Conservation (phyloP, 2,329 filamentous ascomycete species). For the Aspergillus aculeatus region DNA sequence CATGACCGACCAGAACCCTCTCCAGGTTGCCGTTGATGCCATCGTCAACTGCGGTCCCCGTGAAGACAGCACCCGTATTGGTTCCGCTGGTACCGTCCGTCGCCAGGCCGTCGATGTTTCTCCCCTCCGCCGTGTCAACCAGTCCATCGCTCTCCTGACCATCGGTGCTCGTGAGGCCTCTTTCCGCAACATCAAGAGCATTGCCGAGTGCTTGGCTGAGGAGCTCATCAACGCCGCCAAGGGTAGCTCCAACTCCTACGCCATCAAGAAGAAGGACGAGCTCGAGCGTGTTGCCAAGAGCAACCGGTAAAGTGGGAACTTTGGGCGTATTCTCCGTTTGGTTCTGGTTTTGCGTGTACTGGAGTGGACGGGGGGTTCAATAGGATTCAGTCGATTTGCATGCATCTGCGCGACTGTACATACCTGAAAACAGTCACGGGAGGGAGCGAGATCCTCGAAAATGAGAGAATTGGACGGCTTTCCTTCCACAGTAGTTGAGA, state of each 20-base stretch:
- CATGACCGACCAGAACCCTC: slow-evolving; percentile 99
- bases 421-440: slow-evolving; percentile 38
- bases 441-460: slow-evolving; percentile 39
- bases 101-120: slow-evolving; percentile 99
- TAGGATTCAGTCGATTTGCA: slow-evolving; percentile 44
- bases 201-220: slow-evolving; percentile 98
- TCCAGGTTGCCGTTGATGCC: slow-evolving; percentile 98
- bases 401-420: slow-evolving; percentile 44
- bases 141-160: slow-evolving; percentile 98
- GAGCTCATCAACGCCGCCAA: slow-evolving; percentile 99
- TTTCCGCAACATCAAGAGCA: slow-evolving; percentile 99
- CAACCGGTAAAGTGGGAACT: slow-evolving; percentile 82
- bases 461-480: slow-evolving; percentile 40
- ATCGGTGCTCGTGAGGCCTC: slow-evolving; percentile 97
- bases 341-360: slow-evolving; percentile 40
- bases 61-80: slow-evolving; percentile 99
- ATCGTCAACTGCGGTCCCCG: slow-evolving; percentile 99
- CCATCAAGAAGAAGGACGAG: slow-evolving; percentile 99
- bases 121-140: slow-evolving; percentile 98
- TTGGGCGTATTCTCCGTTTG: slow-evolving; percentile 41
- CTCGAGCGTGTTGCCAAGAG: slow-evolving; percentile 99
- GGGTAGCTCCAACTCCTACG: slow-evolving; percentile 99
- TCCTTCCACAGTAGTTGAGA: slow-evolving; percentile 42
- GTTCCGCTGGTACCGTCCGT: slow-evolving; percentile 98
- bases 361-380: slow-evolving; percentile 43